Evolutionary conservation across 345 rosid genomes (phyloP), one percentile per base, ranked within the genome.

Genomic region (Eucalyptus pauciflora): DNA sequence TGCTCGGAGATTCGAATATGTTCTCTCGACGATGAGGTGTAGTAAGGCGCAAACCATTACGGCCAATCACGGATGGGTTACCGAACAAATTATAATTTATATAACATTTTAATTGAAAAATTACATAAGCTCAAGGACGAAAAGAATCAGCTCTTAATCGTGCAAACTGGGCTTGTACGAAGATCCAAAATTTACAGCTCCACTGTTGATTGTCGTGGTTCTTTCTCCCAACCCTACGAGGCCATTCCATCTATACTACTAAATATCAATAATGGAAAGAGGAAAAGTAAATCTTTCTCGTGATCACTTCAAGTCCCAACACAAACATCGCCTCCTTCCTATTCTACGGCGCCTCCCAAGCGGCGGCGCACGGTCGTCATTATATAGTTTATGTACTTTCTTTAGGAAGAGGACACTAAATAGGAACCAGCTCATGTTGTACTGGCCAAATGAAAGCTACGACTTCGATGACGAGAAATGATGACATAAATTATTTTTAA

Each of bases 1-100:
- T 37, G 41, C 5, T 7, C 2, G 45, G 7, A 43, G 7, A 43
- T 43, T 43, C 45, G 1, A 43, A 43, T 7, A 0, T 43, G 2
- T 43, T 43, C 5, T 6, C 7, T 43, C 7, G 7, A 6, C 7
- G 7, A 43, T 43, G 7, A 43, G 7, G 7, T 43, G 7, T 43
- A 43, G 45, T 43, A 43, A 43, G 7, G 45, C 3, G 45, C 45
- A 43, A 43, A 43, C 2, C 45, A 43, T 43, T 6, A 43, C 7
- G 7, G 7, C 1, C 7, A 43, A 2, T 1, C 45, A 43, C 45
- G 6, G 7, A 6, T 43, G 45, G 1, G 1, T 41, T 41, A 41
- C 41, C 5, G 5, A 4, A 41, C 5, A 41, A 41, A 31, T 31
- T 67, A 31, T 7, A 67, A 15, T 67, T 67, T 67, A 41, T 7